Percentiles rank a stretch among this genome's conserved stretches.
These are phyloP conservation scores for Amylostereum areolatum DNA, from an alignment of 1,284 basidiomycete species.

Conservation along the genomic window DNA sequence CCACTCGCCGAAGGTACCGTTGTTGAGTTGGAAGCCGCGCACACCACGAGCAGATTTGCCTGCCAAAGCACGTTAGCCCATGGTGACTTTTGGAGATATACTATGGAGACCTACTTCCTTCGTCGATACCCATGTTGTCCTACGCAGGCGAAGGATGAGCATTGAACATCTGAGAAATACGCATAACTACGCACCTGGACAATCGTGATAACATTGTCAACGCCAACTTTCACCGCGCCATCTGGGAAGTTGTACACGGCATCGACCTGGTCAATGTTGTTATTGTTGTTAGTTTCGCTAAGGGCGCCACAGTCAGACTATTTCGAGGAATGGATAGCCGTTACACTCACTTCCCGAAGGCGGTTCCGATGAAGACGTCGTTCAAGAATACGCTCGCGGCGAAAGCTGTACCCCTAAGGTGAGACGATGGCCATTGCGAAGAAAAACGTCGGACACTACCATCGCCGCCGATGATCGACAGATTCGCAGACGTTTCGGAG, in stretches of 20 bases:
- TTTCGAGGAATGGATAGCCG: background rate
- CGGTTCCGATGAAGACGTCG: slow-evolving; percentile 61
- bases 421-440: background rate
- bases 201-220: slow-evolving; percentile 72
- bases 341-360: slow-evolving; percentile 58
- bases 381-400: slow-evolving; percentile 82
- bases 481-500: slow-evolving; percentile 52
- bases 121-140: slow-evolving; percentile 78
- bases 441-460: slow-evolving; percentile 33
- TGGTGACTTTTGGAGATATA: too few species aligned
- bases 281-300: slow-evolving; percentile 58
- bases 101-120: slow-evolving; percentile 29
- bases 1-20: slow-evolving; percentile 62
- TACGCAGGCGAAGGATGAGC: slow-evolving; percentile 17
- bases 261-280: slow-evolving; percentile 58
- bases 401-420: slow-evolving; percentile 39
- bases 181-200: slow-evolving; percentile 6
- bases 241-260: slow-evolving; percentile 55
- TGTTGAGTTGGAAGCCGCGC: slow-evolving; percentile 63
- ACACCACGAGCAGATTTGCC: slow-evolving; percentile 71
- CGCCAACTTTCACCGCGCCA: slow-evolving; percentile 38
- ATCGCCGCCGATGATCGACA: slow-evolving; percentile 75
- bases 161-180: too few species aligned
- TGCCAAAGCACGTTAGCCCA: background rate
- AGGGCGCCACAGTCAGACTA: background rate